Evolutionary conservation across 1,139 yeast genomes (phyloP), one percentile per base, ranked within the genome.

Genomic region (Nadsonia commutata): DNA sequence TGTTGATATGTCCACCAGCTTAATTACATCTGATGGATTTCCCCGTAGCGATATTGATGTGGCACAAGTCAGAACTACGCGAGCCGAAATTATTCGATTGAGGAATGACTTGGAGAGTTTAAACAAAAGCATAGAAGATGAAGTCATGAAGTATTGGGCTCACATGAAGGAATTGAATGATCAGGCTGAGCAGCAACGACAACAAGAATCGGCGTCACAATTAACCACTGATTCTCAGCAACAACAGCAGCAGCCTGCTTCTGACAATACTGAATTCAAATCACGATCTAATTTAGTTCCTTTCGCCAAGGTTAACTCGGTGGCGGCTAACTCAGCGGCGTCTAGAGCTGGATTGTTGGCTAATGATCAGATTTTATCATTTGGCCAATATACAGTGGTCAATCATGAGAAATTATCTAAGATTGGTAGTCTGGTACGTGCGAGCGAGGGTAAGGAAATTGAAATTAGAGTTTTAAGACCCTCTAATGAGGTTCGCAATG

Each of bases 31-130:
- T 0, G 95, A 88, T 54, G 96, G 96, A 33, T 90, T 74, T 52
- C 98, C 98, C 0, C 66, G 96, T 36, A 64, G 69, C 16, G 97
- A 90, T 56, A 72, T 88, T 27, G 95, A 90, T 54, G 82, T 88
- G 4, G 76, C 80, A 3, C 65, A 64, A 45, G 55, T 71, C 36
- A 71, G 81, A 36, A 66, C 78, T 2, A 64, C 93, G 43, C 63
- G 95, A 48, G 72, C 77, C 7, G 72, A 72, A 53, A 74, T 86
- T 37, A 77, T 81, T 40, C 66, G 82, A 45, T 65, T 80, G 43
- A 66, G 78, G 46, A 86, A 85, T 55, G 96, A 88, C 58, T 67
- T 78, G 49, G 68, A 66, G 46, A 57, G 55, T 18, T 62, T 83
- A 13, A 58, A 78, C 48, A 58, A 63, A n/a, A 58, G 65, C 36